These are phyloP conservation scores for Tulasnella sp. DNA, from an alignment of 768 basidiomycete species.

Conservation along the genomic window DNA sequence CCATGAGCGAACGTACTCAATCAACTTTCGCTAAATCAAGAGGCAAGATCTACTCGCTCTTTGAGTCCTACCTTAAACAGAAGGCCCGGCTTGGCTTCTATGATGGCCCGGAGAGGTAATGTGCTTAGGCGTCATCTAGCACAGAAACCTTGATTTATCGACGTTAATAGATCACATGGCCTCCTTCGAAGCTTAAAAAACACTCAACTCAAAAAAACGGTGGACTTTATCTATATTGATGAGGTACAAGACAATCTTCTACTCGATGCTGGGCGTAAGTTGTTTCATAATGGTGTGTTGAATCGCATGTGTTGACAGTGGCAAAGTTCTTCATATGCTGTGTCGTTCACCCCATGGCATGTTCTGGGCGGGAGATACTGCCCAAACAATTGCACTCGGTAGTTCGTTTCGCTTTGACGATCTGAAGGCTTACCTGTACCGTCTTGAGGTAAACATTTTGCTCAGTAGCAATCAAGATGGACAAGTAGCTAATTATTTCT, in stretches of 20 bases:
- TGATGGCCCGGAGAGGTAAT: slow-evolving; percentile 53
- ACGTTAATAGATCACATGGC: too few relatives aligned
- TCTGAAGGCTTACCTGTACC: slow-evolving; percentile 50
- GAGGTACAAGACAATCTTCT: slow-evolving; percentile 62
- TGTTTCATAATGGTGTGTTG: too few relatives aligned
- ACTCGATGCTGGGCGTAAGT: slow-evolving; percentile 46
- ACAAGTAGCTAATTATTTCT: neutral
- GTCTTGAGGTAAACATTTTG: slow-evolving; percentile 39
- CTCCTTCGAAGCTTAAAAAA: neutral
- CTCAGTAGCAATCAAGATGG: too few relatives aligned
- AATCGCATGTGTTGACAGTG: too few relatives aligned
- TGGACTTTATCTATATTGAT: slow-evolving; percentile 57
- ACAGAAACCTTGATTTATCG: too few relatives aligned
- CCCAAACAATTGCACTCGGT: slow-evolving; percentile 62
- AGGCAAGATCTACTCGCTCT: slow-evolving; percentile 38
- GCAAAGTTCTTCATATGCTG: slow-evolving; percentile 52
- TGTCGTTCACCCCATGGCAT: slow-evolving; percentile 53
- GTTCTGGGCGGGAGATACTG: slow-evolving; percentile 75
- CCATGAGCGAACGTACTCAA: slow-evolving; percentile 41
- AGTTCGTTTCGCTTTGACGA: slow-evolving; percentile 62
- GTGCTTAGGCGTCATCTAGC: too few relatives aligned
- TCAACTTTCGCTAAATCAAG: slow-evolving; percentile 42
- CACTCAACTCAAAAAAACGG: neutral
- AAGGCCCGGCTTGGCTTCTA: slow-evolving; percentile 34
- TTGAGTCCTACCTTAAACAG: slow-evolving; percentile 36